Base-by-base conservation (phyloP, 805 yeast species). In the Tetrapisispora fleetii region DNA sequence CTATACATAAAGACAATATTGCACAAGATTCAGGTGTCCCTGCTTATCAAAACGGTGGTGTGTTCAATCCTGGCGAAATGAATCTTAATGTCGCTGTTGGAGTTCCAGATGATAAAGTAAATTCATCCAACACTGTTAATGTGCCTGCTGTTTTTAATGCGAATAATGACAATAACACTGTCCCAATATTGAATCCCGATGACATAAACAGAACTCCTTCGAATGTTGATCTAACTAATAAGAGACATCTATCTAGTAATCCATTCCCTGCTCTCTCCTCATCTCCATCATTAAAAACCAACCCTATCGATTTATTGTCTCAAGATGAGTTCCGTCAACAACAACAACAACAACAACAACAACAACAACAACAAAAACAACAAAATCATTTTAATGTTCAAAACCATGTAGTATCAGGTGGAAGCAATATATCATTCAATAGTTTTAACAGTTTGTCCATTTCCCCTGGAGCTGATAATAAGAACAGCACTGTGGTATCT, bases 211-310 rank as follows among this genome's bases (percentile, higher is more conserved):
- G 16, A 27, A 21, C 18, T 27, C 17, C 18, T 11, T 43, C 41
- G 7, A 36, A 45, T 22, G 45, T 24, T 17, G 49, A 44, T n/a
- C n/a, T 42, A 17, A 37, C 22, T 11, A 46, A 45, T 11, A 62
- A 56, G 51, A 62, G 57, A 38, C 65, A 65, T 52, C 60, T 62
- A 50, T 57, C 64, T 6, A 62, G 56, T 46, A 65, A 65, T 48
- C 69, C 69, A 21, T 65, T 65, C 43, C 69, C 68, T 11, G 58
- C 51, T 42, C 58, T 58, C 48, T 51, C 52, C 8, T 18, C 44
- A 18, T 41, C 44, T 4, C 44, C 44, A 18, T 28, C 44, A 4
- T 22, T 30, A n/a, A 41, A 41, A 14, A 32, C 28, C 5, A 41
- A 41, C 30, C 44, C 44, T 16, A 41, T 41, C 30, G 44, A 41